Conservation (phyloP, 176 grass and related monocot genomes). For the Metroxylon sagu region DNA sequence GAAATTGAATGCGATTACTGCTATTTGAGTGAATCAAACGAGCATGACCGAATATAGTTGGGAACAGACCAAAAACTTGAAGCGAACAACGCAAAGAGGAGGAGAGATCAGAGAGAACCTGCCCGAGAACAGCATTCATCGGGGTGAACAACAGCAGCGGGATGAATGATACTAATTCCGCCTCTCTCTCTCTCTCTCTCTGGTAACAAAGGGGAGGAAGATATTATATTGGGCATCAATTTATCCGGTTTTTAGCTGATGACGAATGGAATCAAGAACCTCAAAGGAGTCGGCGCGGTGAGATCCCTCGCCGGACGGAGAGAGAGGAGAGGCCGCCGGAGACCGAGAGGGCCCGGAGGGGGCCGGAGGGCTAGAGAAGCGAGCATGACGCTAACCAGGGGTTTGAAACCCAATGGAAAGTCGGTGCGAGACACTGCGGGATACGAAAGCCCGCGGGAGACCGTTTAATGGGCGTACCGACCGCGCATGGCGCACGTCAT, state of each 20-base stretch:
- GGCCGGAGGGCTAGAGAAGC: constrained; percentile 22
- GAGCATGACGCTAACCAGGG: constrained; percentile 25
- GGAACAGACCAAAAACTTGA: background rate
- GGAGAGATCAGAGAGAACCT: constrained; percentile 29
- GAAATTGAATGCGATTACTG: no score
- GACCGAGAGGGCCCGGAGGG: background rate
- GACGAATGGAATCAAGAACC: constrained; percentile 10
- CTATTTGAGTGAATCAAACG: background rate
- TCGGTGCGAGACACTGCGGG: background rate
- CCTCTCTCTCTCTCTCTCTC: background rate
- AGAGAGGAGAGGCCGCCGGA: background rate
- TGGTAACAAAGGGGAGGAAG: background rate
- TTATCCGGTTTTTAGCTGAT: no score
- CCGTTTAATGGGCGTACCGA: no score
- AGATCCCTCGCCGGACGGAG: constrained; percentile 6
- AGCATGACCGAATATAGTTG: background rate
- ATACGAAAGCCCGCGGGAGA: background rate
- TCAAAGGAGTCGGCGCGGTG: constrained; percentile 32
- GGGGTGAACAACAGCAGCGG: constrained; percentile 51
- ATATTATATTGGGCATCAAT: background rate
- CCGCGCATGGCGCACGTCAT: no score
- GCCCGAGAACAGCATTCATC: constrained; percentile 44
- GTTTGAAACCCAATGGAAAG: background rate
- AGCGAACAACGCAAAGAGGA: background rate
- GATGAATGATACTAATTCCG: constrained; percentile 5